Conservation (phyloP, 2,329 filamentous ascomycete species). For the Fusarium sp. region DNA sequence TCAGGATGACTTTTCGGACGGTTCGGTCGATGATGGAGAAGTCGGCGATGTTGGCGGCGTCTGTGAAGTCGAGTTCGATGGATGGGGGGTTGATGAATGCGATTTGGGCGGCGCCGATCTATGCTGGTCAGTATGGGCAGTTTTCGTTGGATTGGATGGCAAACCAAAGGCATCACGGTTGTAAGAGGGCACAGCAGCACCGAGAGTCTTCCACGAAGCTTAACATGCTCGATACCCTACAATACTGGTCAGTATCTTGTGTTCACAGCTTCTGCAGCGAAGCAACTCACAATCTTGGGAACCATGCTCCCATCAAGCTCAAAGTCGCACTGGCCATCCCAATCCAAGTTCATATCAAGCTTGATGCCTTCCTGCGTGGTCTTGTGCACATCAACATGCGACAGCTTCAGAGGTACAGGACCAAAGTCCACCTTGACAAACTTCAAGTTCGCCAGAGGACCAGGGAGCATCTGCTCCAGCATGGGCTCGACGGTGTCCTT, state of each 20-base stretch:
- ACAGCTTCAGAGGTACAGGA: conserved; percentile 33
- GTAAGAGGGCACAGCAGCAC: conserved; percentile 41
- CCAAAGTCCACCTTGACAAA: conserved; percentile 44
- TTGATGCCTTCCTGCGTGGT: conserved; percentile 41
- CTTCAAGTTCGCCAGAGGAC: conserved; percentile 34
- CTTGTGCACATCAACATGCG: conserved; percentile 42
- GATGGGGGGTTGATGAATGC: conserved; percentile 43
- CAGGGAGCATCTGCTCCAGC: conserved; percentile 40
- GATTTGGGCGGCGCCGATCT: conserved; percentile 44
- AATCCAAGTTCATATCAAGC: conserved; percentile 43
- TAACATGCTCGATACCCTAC: conserved; percentile 43
- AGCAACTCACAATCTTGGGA: conserved; percentile 39
- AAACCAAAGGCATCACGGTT: conserved; percentile 41
- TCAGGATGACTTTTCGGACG: conserved; percentile 41
- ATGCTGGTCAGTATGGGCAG: neutral
- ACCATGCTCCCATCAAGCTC: conserved; percentile 44
- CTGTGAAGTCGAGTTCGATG: conserved; percentile 43
- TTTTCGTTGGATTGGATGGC: neutral
- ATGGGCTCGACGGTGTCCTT: conserved; percentile 43
- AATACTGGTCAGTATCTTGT: neutral
- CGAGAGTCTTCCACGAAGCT: conserved; percentile 39
- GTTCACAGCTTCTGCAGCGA: rapidly evolving
- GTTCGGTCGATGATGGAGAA: conserved; percentile 39
- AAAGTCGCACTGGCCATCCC: conserved; percentile 41
- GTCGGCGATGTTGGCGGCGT: conserved; percentile 43